Evolutionary conservation across 495 filamentous ascomycete species (phyloP), one percentile per base, ranked within the genome.

Genomic region (Penicillium parvum): DNA sequence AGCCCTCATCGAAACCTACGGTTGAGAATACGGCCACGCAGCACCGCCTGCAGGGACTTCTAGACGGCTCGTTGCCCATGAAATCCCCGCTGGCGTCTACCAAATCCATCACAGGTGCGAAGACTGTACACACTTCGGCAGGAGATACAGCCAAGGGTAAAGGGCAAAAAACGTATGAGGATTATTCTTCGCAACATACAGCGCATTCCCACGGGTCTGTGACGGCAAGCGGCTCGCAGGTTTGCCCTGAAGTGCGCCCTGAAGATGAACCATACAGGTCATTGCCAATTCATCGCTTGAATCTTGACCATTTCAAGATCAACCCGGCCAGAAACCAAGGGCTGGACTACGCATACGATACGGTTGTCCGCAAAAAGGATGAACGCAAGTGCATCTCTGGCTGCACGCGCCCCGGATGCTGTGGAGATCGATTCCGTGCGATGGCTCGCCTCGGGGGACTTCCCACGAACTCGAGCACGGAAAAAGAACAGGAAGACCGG

Each of bases 251-350:
- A 15, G 37, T 58, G 22, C 41, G 32, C 9, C 58, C 66, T 0
- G 62, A 68, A 15, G 50, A 68, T 43, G 65, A 67, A 39, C 69
- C 60, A 16, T 72, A 81, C 19, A 73, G 84, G 48, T 60, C 68
- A 8, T 70, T 69, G 21, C 75, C 81, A 8, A 49, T 79, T 5
- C 59, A 71, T 1, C 60, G 66, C 26, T 69, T 89, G 4, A 48
- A 65, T 15, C 63, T 82, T 4, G 66, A 73, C 2, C 82, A 94
- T 66, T 96, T 98, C 73, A 92, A 84, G 58, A 68, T 92, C 52
- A 97, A 98, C 50, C 80, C 88, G 2, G 59, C 71, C 9, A 66
- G 66, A 34, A 95, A 90, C 56, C 69, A 85, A 38, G 88, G 88
- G 18, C 66, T 81, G 37, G 74, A 81, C 30, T 88, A 79, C 52